These are phyloP conservation scores for Forsythia suspensa DNA, from an alignment of 257 asterid genomes.

Conservation along the genomic window DNA sequence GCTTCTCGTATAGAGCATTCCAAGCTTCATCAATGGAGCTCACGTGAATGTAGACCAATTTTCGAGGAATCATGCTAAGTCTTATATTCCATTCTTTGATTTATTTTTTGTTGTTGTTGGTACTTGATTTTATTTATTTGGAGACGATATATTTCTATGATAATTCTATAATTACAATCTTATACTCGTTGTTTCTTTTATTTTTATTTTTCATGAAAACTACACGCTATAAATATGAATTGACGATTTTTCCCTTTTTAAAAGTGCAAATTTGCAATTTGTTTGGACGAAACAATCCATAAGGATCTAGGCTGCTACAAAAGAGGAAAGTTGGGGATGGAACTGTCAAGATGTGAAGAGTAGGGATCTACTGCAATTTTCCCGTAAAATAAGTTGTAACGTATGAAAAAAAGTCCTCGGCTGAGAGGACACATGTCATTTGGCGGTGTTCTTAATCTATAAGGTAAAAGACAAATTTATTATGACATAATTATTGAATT, in stretches of 20 bases:
- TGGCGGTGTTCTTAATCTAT: background rate
- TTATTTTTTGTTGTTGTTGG: too few relatives aligned
- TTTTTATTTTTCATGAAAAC: too few relatives aligned
- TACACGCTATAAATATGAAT: too few relatives aligned
- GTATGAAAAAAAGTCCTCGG: background rate
- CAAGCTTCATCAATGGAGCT: too few relatives aligned
- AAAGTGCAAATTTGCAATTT: background rate
- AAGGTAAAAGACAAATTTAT: constrained; percentile 15
- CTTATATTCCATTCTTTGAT: too few relatives aligned
- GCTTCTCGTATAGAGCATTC: too few relatives aligned
- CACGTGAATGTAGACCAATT: too few relatives aligned
- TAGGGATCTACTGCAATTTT: background rate
- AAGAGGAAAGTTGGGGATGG: background rate
- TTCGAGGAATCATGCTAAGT: too few relatives aligned
- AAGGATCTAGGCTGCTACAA: background rate
- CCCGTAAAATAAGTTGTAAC: constrained; percentile 5
- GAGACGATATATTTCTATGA: too few relatives aligned
- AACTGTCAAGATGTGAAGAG: too few relatives aligned
- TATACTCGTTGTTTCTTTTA: background rate
- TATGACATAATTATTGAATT: constrained; percentile 7
- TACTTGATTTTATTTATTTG: too few relatives aligned
- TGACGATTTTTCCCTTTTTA: background rate
- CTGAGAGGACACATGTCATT: constrained; percentile 17
- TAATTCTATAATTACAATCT: too few relatives aligned
- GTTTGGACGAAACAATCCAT: background rate